Conservation (phyloP, 2,329 filamentous ascomycete species). For the Cladosporium sp. region DNA sequence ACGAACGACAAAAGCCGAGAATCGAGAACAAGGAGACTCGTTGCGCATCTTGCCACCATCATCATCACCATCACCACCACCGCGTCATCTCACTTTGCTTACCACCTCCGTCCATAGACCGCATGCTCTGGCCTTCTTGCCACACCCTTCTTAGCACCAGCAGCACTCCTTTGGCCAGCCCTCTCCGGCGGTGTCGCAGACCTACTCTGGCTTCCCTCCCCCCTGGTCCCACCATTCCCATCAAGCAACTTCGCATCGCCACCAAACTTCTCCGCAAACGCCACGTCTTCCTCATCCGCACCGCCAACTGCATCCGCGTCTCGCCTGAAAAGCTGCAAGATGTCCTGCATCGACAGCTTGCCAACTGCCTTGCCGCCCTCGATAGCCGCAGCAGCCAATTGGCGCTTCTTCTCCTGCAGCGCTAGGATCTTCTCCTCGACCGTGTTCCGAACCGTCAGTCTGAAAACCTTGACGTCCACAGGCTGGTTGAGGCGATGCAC, state of each 20-base stretch:
- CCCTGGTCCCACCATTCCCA: constrained; percentile 10
- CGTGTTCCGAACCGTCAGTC: constrained; percentile 76
- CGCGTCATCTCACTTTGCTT: neutral
- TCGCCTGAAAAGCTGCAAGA: constrained; percentile 79
- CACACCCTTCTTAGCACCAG: constrained; percentile 16
- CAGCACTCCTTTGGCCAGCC: constrained; percentile 4
- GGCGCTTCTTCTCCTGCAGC: constrained; percentile 87
- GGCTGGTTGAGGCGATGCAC: constrained; percentile 98
- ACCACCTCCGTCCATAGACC: constrained; percentile 33
- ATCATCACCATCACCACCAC: neutral
- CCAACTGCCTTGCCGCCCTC: constrained; percentile 72
- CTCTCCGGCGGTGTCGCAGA: neutral
- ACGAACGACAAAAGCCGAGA: neutral
- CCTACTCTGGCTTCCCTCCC: constrained; percentile 10
- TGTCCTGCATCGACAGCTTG: constrained; percentile 88
- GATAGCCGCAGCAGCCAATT: constrained; percentile 85
- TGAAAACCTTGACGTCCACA: constrained; percentile 89
- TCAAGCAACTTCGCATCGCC: constrained; percentile 32
- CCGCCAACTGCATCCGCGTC: constrained; percentile 48
- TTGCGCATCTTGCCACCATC: neutral
- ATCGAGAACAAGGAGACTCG: neutral
- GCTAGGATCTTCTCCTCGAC: constrained; percentile 95
- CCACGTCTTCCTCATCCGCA: constrained; percentile 34
- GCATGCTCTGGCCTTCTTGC: constrained; percentile 27
- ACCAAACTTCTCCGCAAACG: constrained; percentile 32